phyloP scores from a whole-genome alignment of 805 yeast genomes.

The Starmerella geochares region DNA sequence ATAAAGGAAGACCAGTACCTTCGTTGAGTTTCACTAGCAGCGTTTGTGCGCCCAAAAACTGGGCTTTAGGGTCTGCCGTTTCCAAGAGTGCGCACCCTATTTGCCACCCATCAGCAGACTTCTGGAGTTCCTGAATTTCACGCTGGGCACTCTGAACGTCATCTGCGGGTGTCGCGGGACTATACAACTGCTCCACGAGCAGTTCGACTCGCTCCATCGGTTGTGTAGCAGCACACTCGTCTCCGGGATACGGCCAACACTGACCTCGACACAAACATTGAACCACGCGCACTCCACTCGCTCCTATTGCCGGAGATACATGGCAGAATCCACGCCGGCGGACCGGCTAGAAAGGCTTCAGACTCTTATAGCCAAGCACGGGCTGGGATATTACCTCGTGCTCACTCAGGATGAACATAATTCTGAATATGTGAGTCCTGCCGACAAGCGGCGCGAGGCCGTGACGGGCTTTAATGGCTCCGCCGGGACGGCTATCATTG shows the following conservation, averaged over 20 bases:
- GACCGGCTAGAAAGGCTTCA: constrained; percentile 14
- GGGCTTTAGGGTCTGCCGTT: constrained; percentile 31
- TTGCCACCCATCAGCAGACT: constrained; percentile 43
- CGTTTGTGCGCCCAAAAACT: constrained; percentile 75
- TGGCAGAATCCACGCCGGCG: background rate
- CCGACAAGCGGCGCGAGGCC: constrained; percentile 73
- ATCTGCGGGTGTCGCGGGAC: constrained; percentile 16
- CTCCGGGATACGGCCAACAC: background rate
- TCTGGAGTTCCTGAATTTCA: constrained; percentile 50
- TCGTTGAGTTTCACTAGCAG: constrained; percentile 42
- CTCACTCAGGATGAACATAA: constrained; percentile 92
- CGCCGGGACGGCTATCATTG: constrained; percentile 84
- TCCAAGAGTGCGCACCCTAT: constrained; percentile 48
- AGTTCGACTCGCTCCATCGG: constrained; percentile 9
- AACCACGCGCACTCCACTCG: too few species aligned
- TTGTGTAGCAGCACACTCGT: background rate
- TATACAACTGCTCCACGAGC: constrained; percentile 20
- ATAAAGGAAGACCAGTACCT: constrained; percentile 13
- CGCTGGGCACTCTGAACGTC: constrained; percentile 35
- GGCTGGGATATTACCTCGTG: constrained; percentile 62
- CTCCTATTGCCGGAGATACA: too few species aligned
- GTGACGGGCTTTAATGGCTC: constrained; percentile 84
- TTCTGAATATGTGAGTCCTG: constrained; percentile 72
- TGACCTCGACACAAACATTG: too few species aligned
- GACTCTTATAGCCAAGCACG: constrained; percentile 45